Evolutionary conservation across 441 rosid species (phyloP).

Genomic region (Gossypium lobatum): DNA sequence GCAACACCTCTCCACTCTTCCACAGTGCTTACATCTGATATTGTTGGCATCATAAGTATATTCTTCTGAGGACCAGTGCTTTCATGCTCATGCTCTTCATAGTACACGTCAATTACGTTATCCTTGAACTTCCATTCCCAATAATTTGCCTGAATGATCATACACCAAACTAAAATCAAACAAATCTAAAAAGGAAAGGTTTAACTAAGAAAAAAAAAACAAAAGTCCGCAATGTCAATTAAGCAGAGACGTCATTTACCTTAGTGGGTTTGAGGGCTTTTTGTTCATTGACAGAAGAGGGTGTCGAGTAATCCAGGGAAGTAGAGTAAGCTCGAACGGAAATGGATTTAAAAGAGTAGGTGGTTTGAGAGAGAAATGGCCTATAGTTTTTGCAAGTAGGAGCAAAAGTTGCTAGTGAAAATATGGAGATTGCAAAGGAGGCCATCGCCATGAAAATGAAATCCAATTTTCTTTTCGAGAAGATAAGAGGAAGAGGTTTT

Average conservation of each 20-base stretch:
- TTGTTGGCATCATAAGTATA: conserved; percentile 77
- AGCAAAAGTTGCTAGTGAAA: conserved; percentile 28
- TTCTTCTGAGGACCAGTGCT: conserved; percentile 47
- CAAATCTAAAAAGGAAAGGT: not conserved
- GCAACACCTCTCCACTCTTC: conserved; percentile 95
- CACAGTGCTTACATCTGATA: conserved; percentile 92
- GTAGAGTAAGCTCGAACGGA: conserved; percentile 50
- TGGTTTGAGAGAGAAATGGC: conserved; percentile 21
- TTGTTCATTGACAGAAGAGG: conserved; percentile 28
- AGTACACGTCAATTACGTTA: conserved; percentile 48
- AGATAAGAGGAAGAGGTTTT: not conserved
- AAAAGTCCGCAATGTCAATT: not conserved
- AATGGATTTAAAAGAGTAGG: conserved; percentile 27
- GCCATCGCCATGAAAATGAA: conserved; percentile 31
- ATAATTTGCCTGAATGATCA: conserved; percentile 35
- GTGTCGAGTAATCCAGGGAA: conserved; percentile 34
- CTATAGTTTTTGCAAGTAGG: conserved; percentile 27
- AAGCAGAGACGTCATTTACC: conserved; percentile 21
- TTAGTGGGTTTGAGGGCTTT: conserved; percentile 35
- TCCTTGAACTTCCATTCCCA: conserved; percentile 85
- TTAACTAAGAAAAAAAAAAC: not conserved
- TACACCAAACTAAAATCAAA: conserved; percentile 20
- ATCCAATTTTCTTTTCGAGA: not conserved
- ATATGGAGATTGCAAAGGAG: conserved; percentile 31
- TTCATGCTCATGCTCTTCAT: conserved; percentile 60